Evolutionary conservation across 495 filamentous ascomycete species (phyloP), one percentile per base, ranked within the genome.

Genomic region (Ascodesmis nigricans): DNA sequence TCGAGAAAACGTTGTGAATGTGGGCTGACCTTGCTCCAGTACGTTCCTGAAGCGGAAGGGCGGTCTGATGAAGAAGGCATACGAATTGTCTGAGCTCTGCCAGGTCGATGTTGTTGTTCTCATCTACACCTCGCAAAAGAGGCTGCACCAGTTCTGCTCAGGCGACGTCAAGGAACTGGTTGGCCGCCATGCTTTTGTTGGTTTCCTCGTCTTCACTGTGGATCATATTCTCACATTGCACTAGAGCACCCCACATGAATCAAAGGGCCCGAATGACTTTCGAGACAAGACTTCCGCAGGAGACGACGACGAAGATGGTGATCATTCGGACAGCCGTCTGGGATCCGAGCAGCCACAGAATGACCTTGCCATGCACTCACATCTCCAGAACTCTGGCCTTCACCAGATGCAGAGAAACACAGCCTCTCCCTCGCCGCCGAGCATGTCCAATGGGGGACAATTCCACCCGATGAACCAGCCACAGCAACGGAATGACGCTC

Each of bases 21-120:
- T 21, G 29, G 21, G 21, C 41, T 26, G 26, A 8, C 4, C 13
- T 16, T 16, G 27, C n/a, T 35, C 35, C 52, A 93, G 90, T 38
- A 97, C 87, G 21, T 97, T 97, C 55, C 62, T 97, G 35, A 97
- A 97, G 63, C 77, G 87, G 58, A 97, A 97, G 59, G 87, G 84
- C 45, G 87, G 87, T 47, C 65, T 97, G 16, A 95, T 97, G 67
- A 97, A 97, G 69, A 97, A 97, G 66, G 87, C 87, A 36, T 80
- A 97, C 59, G 87, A 97, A 64, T 67, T 97, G 16, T 91, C 84
- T 40, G 87, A 95, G 26, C 72, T 97, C 41, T 97, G 87, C 55
- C 91, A 80, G 29, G 87, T 97, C 47, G 90, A 97, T 57, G 84
- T 97, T 44, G 87, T 90, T 17, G 87, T 97, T 39, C 83, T 97